Base-by-base conservation (phyloP, 495 filamentous ascomycete species). In the Daldinia loculata region DNA sequence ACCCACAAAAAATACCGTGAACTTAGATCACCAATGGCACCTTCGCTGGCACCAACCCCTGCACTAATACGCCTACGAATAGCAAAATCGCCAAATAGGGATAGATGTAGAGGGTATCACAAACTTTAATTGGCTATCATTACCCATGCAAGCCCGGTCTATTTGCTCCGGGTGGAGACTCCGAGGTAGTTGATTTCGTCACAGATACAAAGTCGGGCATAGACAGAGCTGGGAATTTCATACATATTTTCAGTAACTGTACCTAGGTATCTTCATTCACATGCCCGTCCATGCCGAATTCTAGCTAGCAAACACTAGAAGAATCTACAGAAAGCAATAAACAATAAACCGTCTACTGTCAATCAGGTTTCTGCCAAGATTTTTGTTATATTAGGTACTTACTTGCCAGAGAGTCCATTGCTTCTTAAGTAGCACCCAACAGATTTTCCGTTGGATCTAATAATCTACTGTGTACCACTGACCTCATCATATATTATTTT, bases 1-100 rank as follows among this genome's bases (percentile, higher is more conserved):
- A 3, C 11, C 62, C 57, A 51, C 17, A 71, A 57, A 57, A 66
- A 50, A 14, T 6, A 19, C 15, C 24, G n/a, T 15, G 38, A 41
- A 48, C 43, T 24, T 56, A 24, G 30, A 48, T 67, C 45, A 52
- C 36, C 38, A 64, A 50, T 70, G 56, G 67, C 53, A 26, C 24
- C 56, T 52, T 36, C 30, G 57, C 29, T 63, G 59, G 27, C 59
- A 27, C 14, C 29, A 61, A 61, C 61, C 70, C 70, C 65, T 72
- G 70, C 56, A 56, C 60, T 55, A 48, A 50, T 34, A 6, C 22
- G 34, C 29, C 64, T 38, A 56, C 29, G 12, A 52, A 53, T n/a
- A 56, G 48, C 24, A 58, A 50, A 45, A 56, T 69, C 65, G 19
- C 65, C 70, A 39, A 65, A 68, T 65, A 39, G n/a, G 65, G 70